A percentile compares a stretch with the other conserved stretches of the same genome.
phyloP scores from a whole-genome alignment of 2,329 filamentous ascomycete genomes.

The Pseudocercospora vitis region DNA sequence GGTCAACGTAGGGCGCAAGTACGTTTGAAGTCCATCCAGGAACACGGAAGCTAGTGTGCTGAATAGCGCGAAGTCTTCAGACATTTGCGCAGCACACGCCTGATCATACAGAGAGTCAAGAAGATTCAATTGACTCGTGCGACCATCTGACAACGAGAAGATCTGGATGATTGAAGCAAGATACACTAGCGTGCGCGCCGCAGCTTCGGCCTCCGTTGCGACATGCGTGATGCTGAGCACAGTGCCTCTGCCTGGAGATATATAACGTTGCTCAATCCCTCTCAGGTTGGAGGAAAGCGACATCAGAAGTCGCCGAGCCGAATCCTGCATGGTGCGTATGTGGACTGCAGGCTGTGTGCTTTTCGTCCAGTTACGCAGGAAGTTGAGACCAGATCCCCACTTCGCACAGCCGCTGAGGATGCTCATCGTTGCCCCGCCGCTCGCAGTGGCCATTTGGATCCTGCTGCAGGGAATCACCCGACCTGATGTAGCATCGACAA shows the following conservation, averaged over 20 bases:
- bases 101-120: slow-evolving; percentile 76
- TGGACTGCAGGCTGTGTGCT: slow-evolving; percentile 39
- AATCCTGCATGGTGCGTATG: slow-evolving; percentile 69
- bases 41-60: slow-evolving; percentile 67
- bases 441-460: slow-evolving; percentile 15
- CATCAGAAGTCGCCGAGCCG: slow-evolving; percentile 57
- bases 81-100: slow-evolving; percentile 67
- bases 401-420: slow-evolving; percentile 48
- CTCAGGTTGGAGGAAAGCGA: slow-evolving; percentile 62
- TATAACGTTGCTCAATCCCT: slow-evolving; percentile 59
- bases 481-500: slow-evolving; percentile 35
- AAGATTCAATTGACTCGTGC: slow-evolving; percentile 61
- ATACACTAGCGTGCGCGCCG: slow-evolving; percentile 57
- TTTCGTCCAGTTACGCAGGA: slow-evolving; percentile 52
- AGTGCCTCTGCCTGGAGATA: slow-evolving; percentile 54
- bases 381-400: slow-evolving; percentile 51
- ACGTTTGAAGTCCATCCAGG: slow-evolving; percentile 77
- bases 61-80: slow-evolving; percentile 63
- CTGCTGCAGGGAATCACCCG: slow-evolving; percentile 21
- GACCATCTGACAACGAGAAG: slow-evolving; percentile 41
- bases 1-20: slow-evolving; percentile 71
- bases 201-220: slow-evolving; percentile 56
- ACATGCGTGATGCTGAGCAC: slow-evolving; percentile 68
- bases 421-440: slow-evolving; percentile 37
- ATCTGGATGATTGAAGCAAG: slow-evolving; percentile 63